Evolutionary conservation across 2,329 filamentous ascomycete genomes (phyloP), one percentile per base, ranked within the genome.

Genomic region (Didymella keratinophila): DNA sequence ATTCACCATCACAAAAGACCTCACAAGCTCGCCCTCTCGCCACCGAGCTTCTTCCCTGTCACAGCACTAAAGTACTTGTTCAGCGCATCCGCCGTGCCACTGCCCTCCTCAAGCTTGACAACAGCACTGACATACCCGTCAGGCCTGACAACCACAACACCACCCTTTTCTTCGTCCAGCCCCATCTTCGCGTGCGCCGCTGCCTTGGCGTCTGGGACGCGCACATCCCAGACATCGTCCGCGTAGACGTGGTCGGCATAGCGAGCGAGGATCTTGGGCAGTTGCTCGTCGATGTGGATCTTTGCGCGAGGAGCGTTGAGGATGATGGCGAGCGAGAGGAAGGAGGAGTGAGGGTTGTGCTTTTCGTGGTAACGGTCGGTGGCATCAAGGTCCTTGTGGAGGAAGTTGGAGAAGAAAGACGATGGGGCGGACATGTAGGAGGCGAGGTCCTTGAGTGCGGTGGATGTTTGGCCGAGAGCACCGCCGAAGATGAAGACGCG

Each of bases 121-220:
- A 93, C 90, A 61, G 91, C 84, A 21, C 90, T 91, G 27, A 97
- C 89, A 75, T 97, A 95, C 8, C 92, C 92, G 75, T 97, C 93
- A 0, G 93, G 93, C 43, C 93, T 81, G 8, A 96, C 91, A 10
- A 97, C 89, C 1, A 96, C 88, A 2, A 97, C 85, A 56, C 89
- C 92, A 11, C 92, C 92, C 61, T 81, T 84, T 61, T 90, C 86
- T 70, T 89, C 81, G 63, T 89, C 85, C 25, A 97, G 76, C 0
- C 93, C 93, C 83, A 96, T 89, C 83, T 96, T 97, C 41, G 89
- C 88, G 76, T 97, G 93, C 5, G 92, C 92, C 2, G 91, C 83
- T 5, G 89, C 92, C 66, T 82, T 83, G 1, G 90, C 89, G 20
- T 89, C 81, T 0, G 89, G 87, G 0, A 92, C 88, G 7, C 86